Evolutionary conservation across 1,139 yeast genomes (phyloP), one percentile per base, ranked within the genome.

Genomic region (Kodamaea derodonti): DNA sequence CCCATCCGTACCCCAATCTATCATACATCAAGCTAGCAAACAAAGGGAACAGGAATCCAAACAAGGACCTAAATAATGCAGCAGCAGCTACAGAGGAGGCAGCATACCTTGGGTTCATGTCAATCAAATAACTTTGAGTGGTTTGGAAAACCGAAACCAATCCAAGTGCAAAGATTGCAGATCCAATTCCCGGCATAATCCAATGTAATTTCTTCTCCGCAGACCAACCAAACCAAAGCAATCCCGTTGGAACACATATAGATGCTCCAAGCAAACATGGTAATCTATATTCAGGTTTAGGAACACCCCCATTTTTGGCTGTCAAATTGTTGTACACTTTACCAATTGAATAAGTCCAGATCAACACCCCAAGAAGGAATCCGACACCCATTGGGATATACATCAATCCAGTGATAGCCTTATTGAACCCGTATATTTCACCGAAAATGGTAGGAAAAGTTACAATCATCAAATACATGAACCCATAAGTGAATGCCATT

Each of bases 71-170:
- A 48, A 66, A 68, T 29, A 69, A 56, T n/a, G 74, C 72, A 1
- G 72, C 72, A 1, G 74, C 73, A 2, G 73, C 72, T 6, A 67
- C 69, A 7, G 71, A 62, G 24, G 69, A 62, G 3, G 74, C 73
- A 0, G 73, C 71, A 37, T 57, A 65, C 31, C 66, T 47, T 6
- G 66, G 63, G 42, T 66, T 65, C 72, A 66, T 67, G 39, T 69
- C 73, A 34, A 69, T 68, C 46, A 69, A 57, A 41, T 67, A 68
- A 35, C 63, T 64, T 42, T 67, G 75, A 24, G 61, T 56, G 3
- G 70, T 51, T 44, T 66, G 72, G 50, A 69, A 68, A 4, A 68
- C 72, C 43, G 72, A 65, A 12, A 66, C 66, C 28, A 69, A 54
- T 1, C 70, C 69, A 50, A 66, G 65, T 2, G 70, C 71, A 57